These are phyloP conservation scores for Citrus unshiu DNA, from an alignment of 345 rosid species.

Conservation along the genomic window DNA sequence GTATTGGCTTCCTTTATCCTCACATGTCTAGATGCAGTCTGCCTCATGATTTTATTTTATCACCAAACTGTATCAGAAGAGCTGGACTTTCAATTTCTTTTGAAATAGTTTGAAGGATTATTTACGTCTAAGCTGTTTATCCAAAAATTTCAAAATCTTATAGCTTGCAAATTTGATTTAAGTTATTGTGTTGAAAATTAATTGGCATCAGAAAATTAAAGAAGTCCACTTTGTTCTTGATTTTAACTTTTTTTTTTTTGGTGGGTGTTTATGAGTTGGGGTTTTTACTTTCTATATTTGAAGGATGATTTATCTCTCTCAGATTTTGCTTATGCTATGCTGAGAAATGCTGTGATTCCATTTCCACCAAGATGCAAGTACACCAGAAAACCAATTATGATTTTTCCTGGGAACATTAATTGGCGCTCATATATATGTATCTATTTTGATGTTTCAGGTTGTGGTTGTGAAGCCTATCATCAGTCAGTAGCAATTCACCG, in stretches of 20 bases:
- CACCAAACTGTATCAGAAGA: neutral
- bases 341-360: neutral
- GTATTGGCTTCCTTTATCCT: neutral
- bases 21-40: neutral
- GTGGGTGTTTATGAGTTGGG: neutral
- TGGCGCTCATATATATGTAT: neutral
- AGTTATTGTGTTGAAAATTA: neutral
- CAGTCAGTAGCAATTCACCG: constrained; percentile 4
- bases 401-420: constrained; percentile 1
- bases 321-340: neutral
- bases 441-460: constrained; percentile 26
- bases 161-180: neutral
- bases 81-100: neutral
- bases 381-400: neutral
- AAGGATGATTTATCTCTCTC: neutral
- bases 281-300: neutral
- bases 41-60: neutral
- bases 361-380: neutral
- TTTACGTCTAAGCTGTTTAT: neutral
- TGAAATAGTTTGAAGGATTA: neutral
- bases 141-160: neutral
- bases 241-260: too few species aligned
- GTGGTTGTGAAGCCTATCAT: neutral
- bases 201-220: neutral
- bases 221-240: neutral